phyloP scores from a whole-genome alignment of 1,139 yeast genomes.

The Magnusiomyces paraingens region DNA sequence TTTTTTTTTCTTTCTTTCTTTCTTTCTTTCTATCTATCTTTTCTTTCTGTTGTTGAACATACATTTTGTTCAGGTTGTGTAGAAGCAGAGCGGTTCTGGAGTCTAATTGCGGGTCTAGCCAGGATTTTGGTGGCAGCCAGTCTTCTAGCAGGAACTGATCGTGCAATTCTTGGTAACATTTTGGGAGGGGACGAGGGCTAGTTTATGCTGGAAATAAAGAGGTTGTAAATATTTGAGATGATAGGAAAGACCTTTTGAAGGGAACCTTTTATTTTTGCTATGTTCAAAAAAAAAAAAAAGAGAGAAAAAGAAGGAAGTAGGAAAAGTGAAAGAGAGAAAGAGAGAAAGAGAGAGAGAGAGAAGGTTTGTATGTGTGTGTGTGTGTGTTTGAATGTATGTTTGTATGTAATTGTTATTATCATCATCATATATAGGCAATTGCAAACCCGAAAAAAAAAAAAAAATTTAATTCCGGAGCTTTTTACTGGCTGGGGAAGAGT shows the following conservation, averaged over 20 bases:
- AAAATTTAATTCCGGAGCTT: background rate
- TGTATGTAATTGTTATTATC: no score
- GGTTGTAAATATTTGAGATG: no score
- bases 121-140: background rate
- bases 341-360: background rate
- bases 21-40: no score
- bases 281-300: background rate
- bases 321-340: background rate
- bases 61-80: background rate
- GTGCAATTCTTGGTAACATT: background rate
- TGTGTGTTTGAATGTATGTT: no score
- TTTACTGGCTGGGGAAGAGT: background rate
- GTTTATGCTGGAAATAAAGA: background rate
- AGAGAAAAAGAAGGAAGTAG: background rate
- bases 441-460: background rate
- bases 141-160: background rate
- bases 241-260: background rate
- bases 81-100: constrained; percentile 2
- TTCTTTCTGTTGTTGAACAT: background rate
- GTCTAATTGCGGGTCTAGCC: background rate
- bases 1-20: no score
- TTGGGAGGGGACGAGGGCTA: background rate
- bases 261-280: background rate
- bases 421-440: no score
- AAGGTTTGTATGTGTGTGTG: no score